Base-by-base conservation (phyloP, 1,139 yeast genomes). In the Candida smagusa region DNA sequence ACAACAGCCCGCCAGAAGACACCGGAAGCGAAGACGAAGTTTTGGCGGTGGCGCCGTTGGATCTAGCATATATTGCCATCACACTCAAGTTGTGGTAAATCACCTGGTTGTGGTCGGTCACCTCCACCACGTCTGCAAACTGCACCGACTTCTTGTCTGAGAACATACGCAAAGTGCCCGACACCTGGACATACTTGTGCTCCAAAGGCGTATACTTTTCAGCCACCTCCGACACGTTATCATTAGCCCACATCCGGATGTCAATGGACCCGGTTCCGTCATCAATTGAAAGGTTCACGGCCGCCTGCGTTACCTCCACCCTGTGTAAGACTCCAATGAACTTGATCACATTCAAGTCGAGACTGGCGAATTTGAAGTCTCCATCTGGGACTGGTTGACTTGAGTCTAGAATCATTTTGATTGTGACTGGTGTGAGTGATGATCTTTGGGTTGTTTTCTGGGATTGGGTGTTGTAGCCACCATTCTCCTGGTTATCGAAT, bases 211-310 rank as follows among this genome's bases (percentile, higher is more conserved):
- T 52, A 42, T 52, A 63, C 33, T 47, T 73, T 65, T 67, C 72
- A 12, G 56, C 52, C 9, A 48, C 49, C 35, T 56, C 64, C 5
- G 67, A 56, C 28, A 61, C 56, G 31, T 67, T 69, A 26, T 79
- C 80, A 45, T 81, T 81, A 34, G 77, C 66, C 90, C 94, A 86
- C 47, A 75, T 74, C 48, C 85, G 75, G 30, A 85, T 74, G 33
- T 84, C 88, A 16, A 81, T 65, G 3, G 79, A 69, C 0, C 95
- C 95, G 0, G 96, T 84, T 3, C 96, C 95, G 55, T 90, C 97
- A 52, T 88, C 96, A 13, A 88, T 55, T 22, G 81, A 75, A 40
- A 84, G 60, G 9, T 67, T 63, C 29, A 81, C 63, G 7, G 77
- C 68, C 13, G 82, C 69, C 0, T 82, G 72, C 35, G 74, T 73